phyloP scores from a whole-genome alignment of 768 basidiomycete genomes.

The Lentinula boryana region DNA sequence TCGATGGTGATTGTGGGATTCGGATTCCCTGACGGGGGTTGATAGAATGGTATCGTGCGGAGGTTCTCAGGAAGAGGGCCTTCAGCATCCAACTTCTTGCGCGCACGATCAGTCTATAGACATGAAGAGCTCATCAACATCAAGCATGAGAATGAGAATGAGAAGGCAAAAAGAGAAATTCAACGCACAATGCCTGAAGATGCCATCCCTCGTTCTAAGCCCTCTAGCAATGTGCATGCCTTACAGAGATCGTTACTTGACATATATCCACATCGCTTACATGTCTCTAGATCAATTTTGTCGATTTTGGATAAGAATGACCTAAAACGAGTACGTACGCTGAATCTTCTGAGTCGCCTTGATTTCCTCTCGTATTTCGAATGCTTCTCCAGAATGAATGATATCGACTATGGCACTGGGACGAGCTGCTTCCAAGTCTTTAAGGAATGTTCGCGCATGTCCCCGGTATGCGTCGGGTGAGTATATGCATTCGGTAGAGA shows the following conservation, averaged over 20 bases:
- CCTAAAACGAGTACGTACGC: conserved; percentile 44
- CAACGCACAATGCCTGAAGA: conserved; percentile 52
- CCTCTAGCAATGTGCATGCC: conserved; percentile 87
- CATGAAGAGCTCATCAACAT: conserved; percentile 1
- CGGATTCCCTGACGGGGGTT: conserved; percentile 35
- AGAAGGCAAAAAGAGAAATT: conserved; percentile 3
- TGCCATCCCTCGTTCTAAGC: conserved; percentile 80
- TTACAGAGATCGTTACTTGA: conserved; percentile 96
- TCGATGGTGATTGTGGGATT: conserved; percentile 18
- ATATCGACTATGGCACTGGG: conserved; percentile 97
- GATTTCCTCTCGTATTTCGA: conserved; percentile 81
- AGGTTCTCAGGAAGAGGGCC: conserved; percentile 63
- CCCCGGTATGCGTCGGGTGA: conserved; percentile 98
- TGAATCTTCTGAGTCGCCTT: conserved; percentile 78
- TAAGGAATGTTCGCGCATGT: conserved; percentile 89
- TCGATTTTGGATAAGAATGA: neutral
- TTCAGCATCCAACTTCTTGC: conserved; percentile 53
- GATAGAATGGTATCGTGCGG: conserved; percentile 73
- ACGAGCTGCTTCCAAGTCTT: conserved; percentile 90
- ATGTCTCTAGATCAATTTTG: conserved; percentile 61
- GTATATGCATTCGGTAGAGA: conserved; percentile 99
- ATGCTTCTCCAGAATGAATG: conserved; percentile 92
- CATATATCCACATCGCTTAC: conserved; percentile 91
- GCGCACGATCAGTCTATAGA: conserved; percentile 58
- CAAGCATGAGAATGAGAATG: neutral